Evolutionary conservation across 2,329 filamentous ascomycete genomes (phyloP).

Genomic region (Fusarium brevicatenulatum): DNA sequence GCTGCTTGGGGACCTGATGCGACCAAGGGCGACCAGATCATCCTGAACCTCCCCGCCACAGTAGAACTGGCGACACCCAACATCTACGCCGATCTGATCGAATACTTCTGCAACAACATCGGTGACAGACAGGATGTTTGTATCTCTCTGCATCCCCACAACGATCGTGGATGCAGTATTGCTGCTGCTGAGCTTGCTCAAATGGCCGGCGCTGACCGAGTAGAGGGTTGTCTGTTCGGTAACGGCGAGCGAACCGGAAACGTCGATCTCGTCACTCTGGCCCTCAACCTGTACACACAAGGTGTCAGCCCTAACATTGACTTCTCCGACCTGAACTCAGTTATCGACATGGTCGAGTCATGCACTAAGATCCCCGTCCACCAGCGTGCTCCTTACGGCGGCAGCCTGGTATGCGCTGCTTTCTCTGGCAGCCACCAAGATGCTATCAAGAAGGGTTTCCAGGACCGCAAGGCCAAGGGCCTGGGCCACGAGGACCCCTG

Average conservation of each 20-base stretch:
- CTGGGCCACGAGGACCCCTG: slow-evolving; percentile 74
- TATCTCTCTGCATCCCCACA: slow-evolving; percentile 93
- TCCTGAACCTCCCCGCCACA: slow-evolving; percentile 96
- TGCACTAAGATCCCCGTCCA: slow-evolving; percentile 97
- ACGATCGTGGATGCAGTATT: slow-evolving; percentile 89
- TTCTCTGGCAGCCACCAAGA: slow-evolving; percentile 95
- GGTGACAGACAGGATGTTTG: slow-evolving; percentile 85
- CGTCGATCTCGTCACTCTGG: slow-evolving; percentile 92
- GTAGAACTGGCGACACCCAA: slow-evolving; percentile 96
- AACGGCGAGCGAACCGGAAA: slow-evolving; percentile 97
- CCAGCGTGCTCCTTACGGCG: slow-evolving; percentile 88
- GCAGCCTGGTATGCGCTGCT: slow-evolving; percentile 87
- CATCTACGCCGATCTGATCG: slow-evolving; percentile 94
- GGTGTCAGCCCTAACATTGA: slow-evolving; percentile 82
- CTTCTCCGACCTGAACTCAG: slow-evolving; percentile 85
- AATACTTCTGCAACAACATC: slow-evolving; percentile 92
- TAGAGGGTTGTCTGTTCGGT: slow-evolving; percentile 90
- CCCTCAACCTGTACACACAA: slow-evolving; percentile 94
- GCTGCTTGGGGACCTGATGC: slow-evolving; percentile 86
- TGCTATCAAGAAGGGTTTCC: slow-evolving; percentile 93
- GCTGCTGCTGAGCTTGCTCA: slow-evolving; percentile 92
- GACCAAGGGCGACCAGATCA: slow-evolving; percentile 75
- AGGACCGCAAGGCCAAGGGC: slow-evolving; percentile 70
- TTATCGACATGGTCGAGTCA: slow-evolving; percentile 90
- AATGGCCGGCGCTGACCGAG: slow-evolving; percentile 94